Evolutionary conservation across 2,329 filamentous ascomycete species (phyloP), one percentile per base, ranked within the genome.

Genomic region (Pseudocercospora pini-densiflorae): DNA sequence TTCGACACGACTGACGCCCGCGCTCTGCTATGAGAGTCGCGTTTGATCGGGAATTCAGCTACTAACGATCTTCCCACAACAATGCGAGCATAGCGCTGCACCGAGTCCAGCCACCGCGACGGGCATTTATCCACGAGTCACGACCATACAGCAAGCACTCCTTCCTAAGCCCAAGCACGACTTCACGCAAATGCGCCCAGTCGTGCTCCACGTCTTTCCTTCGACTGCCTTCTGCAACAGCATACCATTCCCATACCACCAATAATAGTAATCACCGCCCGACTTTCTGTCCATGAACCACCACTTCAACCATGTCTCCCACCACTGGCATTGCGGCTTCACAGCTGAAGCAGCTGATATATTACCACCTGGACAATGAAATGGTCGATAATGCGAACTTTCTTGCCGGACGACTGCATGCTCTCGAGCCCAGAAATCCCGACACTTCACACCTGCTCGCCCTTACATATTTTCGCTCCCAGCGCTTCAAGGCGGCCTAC

Each of bases 331-430:
- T 87, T 75, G 83, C 88, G 67, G 84, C 85, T 63, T 81, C 81
- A 71, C 88, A 90, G 78, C 82, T 90, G 74, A 84, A 88, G 74
- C 87, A 90, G 73, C 82, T 90, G 58, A 86, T 91, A 68, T 89
- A 88, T 81, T 90, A 91, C 77, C 86, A 90, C 77, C 89, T 99
- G 78, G 95, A 99, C 83, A 97, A 97, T 77, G 90, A 93, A 76
- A 88, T 94, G 43, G 86, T 91, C 76, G 89, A 94, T 63, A 98
- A 97, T 77, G 95, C 95, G 64, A 89, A 97, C 49, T 99, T 99
- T 81, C 92, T 97, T 68, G 92, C 95, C 67, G 92, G 94, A 76
- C 89, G 95, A 70, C 87, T 97, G 21, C 86, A 89, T 68, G 94
- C 93, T 59, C 92, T 94, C 73, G 94, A 98, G 74, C 88, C 91